phyloP scores from a whole-genome alignment of 2,329 filamentous ascomycete genomes.

The Aspergillus clavatus region DNA sequence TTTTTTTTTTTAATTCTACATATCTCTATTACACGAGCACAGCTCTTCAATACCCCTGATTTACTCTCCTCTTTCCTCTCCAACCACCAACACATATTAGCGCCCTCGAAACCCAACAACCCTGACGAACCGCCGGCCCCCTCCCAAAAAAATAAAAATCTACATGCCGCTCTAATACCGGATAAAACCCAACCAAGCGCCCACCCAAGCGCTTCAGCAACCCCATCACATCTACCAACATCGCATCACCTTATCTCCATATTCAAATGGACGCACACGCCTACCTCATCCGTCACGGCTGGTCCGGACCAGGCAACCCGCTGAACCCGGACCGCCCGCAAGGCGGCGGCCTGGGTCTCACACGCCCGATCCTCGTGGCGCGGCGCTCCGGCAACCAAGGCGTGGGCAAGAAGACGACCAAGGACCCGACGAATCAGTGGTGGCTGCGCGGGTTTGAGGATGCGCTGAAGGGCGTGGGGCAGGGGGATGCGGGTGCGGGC shows the following conservation, averaged over 20 bases:
- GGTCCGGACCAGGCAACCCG: slow-evolving; percentile 83
- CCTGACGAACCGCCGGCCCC: too few species aligned
- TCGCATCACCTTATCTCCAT: too few species aligned
- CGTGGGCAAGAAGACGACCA: slow-evolving; percentile 68
- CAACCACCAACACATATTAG: too few species aligned
- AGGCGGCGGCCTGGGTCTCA: slow-evolving; percentile 66
- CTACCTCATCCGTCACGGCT: slow-evolving; percentile 80
- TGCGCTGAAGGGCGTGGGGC: slow-evolving; percentile 70
- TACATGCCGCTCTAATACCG: background rate
- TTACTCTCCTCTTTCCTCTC: too few species aligned
- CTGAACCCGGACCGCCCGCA: slow-evolving; percentile 63
- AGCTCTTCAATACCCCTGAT: too few species aligned
- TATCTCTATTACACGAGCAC: too few species aligned
- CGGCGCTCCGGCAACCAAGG: slow-evolving; percentile 79
- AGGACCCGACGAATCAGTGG: slow-evolving; percentile 74
- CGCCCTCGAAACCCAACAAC: too few species aligned
- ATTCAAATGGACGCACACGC: slow-evolving; percentile 72
- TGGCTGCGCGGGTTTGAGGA: slow-evolving; percentile 95
- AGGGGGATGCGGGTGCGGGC: slow-evolving; percentile 54
- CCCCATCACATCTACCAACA: too few species aligned
- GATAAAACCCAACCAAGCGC: background rate
- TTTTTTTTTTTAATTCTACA: too few species aligned
- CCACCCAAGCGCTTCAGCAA: background rate
- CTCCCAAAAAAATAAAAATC: background rate
- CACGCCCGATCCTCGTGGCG: slow-evolving; percentile 75